Conservation (phyloP, 2,329 filamentous ascomycete genomes). For the Nemania diffusa region DNA sequence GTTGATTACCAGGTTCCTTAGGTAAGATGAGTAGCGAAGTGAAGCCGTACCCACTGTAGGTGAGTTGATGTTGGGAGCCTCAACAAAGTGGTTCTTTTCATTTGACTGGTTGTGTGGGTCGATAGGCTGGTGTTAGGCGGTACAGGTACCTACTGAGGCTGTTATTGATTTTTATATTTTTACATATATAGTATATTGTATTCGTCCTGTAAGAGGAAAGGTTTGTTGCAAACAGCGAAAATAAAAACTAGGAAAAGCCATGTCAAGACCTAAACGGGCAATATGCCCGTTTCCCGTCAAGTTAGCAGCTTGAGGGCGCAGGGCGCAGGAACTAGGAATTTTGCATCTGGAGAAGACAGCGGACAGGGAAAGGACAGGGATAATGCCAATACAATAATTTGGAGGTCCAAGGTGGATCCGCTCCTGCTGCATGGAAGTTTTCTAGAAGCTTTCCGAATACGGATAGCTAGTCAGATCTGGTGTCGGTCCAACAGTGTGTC, state of each 20-base stretch:
- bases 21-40: not conserved
- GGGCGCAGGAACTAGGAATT: slow-evolving; percentile 1
- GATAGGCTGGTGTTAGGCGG: not conserved
- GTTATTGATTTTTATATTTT: too few species aligned
- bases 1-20: too few species aligned
- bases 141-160: too few species aligned
- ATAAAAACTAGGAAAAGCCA: not conserved
- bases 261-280: slow-evolving; percentile 5
- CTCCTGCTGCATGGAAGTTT: slow-evolving; percentile 45
- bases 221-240: not conserved
- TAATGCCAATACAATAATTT: not conserved
- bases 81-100: slow-evolving; percentile 18
- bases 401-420: not conserved
- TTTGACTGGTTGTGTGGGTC: slow-evolving; percentile 5
- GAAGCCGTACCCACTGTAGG: not conserved
- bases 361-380: not conserved
- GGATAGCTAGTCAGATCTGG: slow-evolving; percentile 34
- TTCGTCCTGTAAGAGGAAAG: slow-evolving; percentile 12
- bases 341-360: not conserved
- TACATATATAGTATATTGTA: not conserved
- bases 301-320: not conserved
- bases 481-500: slow-evolving; percentile 24
- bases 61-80: slow-evolving; percentile 26
- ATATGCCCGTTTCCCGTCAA: slow-evolving; percentile 20
- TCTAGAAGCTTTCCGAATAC: slow-evolving; percentile 44